Conservation (phyloP, 73 alveolate species). For the Chromera velia region DNA sequence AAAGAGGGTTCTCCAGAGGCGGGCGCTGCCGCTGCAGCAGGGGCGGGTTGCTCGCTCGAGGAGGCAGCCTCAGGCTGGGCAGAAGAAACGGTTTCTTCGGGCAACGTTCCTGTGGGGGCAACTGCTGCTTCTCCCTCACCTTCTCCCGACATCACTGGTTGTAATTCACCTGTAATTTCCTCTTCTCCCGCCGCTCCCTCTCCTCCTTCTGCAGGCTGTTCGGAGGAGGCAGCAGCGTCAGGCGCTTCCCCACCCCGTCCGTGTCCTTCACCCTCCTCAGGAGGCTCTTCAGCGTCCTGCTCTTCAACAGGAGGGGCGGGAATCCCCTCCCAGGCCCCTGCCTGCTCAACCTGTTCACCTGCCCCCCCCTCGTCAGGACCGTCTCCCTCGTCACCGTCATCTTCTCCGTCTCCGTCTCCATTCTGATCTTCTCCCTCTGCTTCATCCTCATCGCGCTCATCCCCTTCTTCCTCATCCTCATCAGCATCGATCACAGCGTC, state of each 20-base stretch:
- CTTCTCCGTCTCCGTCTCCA: neutral
- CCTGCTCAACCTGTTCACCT: neutral
- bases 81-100: too few relatives aligned
- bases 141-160: too few relatives aligned
- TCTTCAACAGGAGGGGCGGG: neutral
- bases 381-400: neutral
- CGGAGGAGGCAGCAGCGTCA: too few relatives aligned
- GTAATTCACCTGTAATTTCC: neutral
- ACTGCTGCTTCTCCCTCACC: too few relatives aligned
- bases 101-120: too few relatives aligned
- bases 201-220: slow-evolving; percentile 2
- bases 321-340: neutral
- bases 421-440: neutral
- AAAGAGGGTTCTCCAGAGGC: too few relatives aligned
- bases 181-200: neutral
- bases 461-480: neutral
- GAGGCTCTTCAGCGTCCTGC: neutral
- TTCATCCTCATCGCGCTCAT: neutral
- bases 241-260: too few relatives aligned
- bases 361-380: neutral
- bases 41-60: too few relatives aligned
- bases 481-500: neutral
- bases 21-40: too few relatives aligned
- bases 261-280: neutral
- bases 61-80: too few relatives aligned